A percentile compares a stretch with the other conserved stretches of the same genome.
Evolutionary conservation across 148 eudicot genomes (phyloP).

Genomic region (Heliosperma pusillum): DNA sequence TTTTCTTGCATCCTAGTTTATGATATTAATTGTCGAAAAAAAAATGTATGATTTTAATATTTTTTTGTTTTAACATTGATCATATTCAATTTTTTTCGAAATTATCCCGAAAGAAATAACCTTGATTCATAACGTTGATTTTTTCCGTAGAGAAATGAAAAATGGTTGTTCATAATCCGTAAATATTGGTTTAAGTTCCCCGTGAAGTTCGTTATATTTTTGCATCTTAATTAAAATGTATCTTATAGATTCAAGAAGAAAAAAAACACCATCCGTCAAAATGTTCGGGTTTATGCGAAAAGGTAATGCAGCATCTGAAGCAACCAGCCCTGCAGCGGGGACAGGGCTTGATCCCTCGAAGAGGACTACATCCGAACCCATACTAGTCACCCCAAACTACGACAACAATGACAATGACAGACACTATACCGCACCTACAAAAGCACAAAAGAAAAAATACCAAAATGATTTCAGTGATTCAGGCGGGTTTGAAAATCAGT

Average conservation of each 20-base stretch:
- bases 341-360: conserved; percentile 29
- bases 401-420: conserved; percentile 28
- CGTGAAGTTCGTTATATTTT: no score
- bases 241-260: not conserved
- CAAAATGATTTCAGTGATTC: conserved; percentile 34
- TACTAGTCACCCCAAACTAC: conserved; percentile 26
- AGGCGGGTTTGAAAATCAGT: conserved; percentile 64
- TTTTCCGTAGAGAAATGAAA: no score
- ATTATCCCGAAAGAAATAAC: no score
- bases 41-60: no score
- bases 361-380: conserved; percentile 71
- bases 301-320: conserved; percentile 20
- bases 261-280: not conserved
- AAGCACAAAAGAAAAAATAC: conserved; percentile 28
- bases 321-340: conserved; percentile 31
- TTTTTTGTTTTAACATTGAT: no score
- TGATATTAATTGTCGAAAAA: no score
- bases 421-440: conserved; percentile 12
- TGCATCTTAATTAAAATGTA: no score
- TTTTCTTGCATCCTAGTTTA: no score
- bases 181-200: no score
- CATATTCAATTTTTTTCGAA: no score
- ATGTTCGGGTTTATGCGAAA: conserved; percentile 63
- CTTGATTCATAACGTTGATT: no score
- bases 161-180: no score